Conservation (phyloP, 2,329 filamentous ascomycete species). For the Colletotrichum sp. region DNA sequence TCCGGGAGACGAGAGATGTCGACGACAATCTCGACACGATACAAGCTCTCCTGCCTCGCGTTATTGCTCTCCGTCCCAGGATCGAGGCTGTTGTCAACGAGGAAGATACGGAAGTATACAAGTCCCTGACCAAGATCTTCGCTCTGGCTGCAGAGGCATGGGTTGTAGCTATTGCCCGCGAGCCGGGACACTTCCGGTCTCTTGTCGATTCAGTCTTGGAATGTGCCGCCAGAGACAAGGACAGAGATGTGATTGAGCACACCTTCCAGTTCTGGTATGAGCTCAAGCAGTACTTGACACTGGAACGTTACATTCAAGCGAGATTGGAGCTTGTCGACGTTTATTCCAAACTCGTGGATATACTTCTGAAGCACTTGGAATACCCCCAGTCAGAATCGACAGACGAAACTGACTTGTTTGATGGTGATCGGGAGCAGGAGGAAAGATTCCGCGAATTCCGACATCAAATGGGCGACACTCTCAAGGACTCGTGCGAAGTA, state of each 20-base stretch:
- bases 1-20: slow-evolving; percentile 90
- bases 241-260: slow-evolving; percentile 88
- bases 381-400: slow-evolving; percentile 80
- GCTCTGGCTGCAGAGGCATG: slow-evolving; percentile 93
- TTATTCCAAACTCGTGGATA: slow-evolving; percentile 88
- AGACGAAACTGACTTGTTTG: slow-evolving; percentile 85
- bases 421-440: slow-evolving; percentile 93
- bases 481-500: slow-evolving; percentile 97
- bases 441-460: slow-evolving; percentile 97
- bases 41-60: slow-evolving; percentile 78
- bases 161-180: slow-evolving; percentile 88
- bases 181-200: slow-evolving; percentile 80
- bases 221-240: slow-evolving; percentile 84
- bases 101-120: slow-evolving; percentile 86
- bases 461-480: slow-evolving; percentile 95
- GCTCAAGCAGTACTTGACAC: slow-evolving; percentile 91
- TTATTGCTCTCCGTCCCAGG: slow-evolving; percentile 78
- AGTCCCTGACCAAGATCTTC: slow-evolving; percentile 88
- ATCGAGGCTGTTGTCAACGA: slow-evolving; percentile 77
- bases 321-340: slow-evolving; percentile 79
- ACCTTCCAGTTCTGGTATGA: slow-evolving; percentile 99
- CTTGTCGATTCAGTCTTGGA: slow-evolving; percentile 93
- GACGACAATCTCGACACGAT: slow-evolving; percentile 88
- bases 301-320: slow-evolving; percentile 88
- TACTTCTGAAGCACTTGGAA: slow-evolving; percentile 89